Conservation (phyloP, 176 grass and related monocot genomes). For the sorghum (Sorghum bicolor) region Sorghum_bicolor_NCBIv3 NC_012876.2:51217001-51217500, state of each 20-base stretch:
- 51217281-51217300: neutral
- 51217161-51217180: slow-evolving; percentile 21
- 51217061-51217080: neutral
- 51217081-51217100: slow-evolving; percentile 19
- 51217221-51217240: neutral
- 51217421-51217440: neutral
- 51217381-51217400: neutral
- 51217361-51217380: neutral
- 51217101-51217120: slow-evolving; percentile 25
- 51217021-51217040: neutral
- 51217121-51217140: slow-evolving; percentile 23
- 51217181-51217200: slow-evolving; percentile 36
- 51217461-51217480: neutral
- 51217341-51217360: neutral
- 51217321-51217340: neutral
- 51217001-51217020: slow-evolving; percentile 31
- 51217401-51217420: neutral
- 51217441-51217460: neutral
- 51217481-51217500: neutral
- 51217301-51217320: neutral
- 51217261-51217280: neutral
- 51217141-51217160: neutral
- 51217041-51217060: slow-evolving; percentile 18
- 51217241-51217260: slow-evolving; percentile 2
- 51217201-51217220: slow-evolving; percentile 26